A percentile compares a stretch with the other conserved stretches of the same genome.
Evolutionary conservation across 352 stramenopile genomes (phyloP).

Genomic region (Sclerospora graminicola): DNA sequence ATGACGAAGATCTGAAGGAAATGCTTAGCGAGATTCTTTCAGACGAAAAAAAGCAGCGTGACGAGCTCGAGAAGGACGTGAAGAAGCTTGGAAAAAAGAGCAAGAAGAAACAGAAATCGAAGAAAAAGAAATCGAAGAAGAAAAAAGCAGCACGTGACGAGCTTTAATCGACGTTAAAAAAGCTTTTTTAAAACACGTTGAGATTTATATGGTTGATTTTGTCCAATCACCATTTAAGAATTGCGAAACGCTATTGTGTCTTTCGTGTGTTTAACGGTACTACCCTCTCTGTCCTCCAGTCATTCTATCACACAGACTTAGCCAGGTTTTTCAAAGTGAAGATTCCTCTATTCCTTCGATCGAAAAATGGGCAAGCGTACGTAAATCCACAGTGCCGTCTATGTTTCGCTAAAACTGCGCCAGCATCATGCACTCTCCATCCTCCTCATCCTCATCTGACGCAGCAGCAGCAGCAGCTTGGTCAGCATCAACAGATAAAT

Average conservation of each 20-base stretch:
- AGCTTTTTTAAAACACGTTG: no score
- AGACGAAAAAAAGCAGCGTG: slow-evolving; percentile 51
- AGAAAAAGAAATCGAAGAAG: slow-evolving; percentile 54
- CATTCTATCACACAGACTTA: slow-evolving; percentile 14
- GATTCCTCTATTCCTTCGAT: slow-evolving; percentile 66
- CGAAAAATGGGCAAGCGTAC: slow-evolving; percentile 84
- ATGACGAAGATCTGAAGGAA: slow-evolving; percentile 49
- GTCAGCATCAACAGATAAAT: no score
- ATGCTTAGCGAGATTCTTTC: slow-evolving; percentile 65
- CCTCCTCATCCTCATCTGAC: slow-evolving; percentile 1
- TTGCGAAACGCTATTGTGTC: slow-evolving; percentile 20
- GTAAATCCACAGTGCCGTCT: slow-evolving; percentile 8
- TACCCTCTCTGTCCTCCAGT: slow-evolving; percentile 23
- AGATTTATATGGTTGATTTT: slow-evolving; percentile 1
- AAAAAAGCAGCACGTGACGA: slow-evolving; percentile 45
- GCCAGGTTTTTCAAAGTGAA: slow-evolving; percentile 19
- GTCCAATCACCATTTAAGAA: slow-evolving; percentile 1
- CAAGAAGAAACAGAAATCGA: slow-evolving; percentile 36
- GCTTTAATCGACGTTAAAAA: slow-evolving; percentile 34
- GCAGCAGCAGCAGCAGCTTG: no score
- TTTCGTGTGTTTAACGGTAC: slow-evolving; percentile 14
- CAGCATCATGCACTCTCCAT: not conserved
- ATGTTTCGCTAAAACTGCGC: no score
- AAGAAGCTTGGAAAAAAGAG: slow-evolving; percentile 30
- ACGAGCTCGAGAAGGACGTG: slow-evolving; percentile 39